Evolutionary conservation across 1,139 yeast genomes (phyloP).

Genomic region (Blastobotrys buckinghamii): DNA sequence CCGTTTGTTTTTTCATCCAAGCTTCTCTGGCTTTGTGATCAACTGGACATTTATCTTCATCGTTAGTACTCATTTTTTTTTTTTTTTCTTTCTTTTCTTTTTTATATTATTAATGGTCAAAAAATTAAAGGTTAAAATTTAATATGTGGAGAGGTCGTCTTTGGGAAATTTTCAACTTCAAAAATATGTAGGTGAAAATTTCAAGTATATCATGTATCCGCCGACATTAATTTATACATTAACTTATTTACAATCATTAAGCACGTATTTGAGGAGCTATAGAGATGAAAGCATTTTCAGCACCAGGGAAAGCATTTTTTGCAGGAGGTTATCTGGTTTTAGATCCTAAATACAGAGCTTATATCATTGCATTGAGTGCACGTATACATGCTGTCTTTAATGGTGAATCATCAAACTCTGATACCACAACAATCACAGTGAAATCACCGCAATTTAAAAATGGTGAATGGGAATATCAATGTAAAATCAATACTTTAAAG

Average conservation of each 20-base stretch:
- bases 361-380: conserved; percentile 82
- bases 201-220: too few relatives aligned
- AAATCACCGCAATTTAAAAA: conserved; percentile 73
- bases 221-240: too few relatives aligned
- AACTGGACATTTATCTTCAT: conserved; percentile 29
- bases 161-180: too few relatives aligned
- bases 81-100: neutral
- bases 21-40: conserved; percentile 30
- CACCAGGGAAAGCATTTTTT: conserved; percentile 91
- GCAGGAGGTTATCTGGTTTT: conserved; percentile 94
- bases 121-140: neutral
- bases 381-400: conserved; percentile 75
- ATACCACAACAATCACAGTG: conserved; percentile 38
- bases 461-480: conserved; percentile 64
- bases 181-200: too few relatives aligned
- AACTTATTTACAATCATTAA: neutral
- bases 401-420: conserved; percentile 7
- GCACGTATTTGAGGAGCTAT: neutral
- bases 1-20: conserved; percentile 23
- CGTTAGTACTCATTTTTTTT: neutral
- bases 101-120: neutral
- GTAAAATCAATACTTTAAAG: conserved; percentile 2
- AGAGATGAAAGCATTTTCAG: conserved; percentile 48
- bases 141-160: too few relatives aligned
- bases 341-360: conserved; percentile 67